Conservation (phyloP, 148 eudicot species). For the Suaeda aralocaspica region DNA sequence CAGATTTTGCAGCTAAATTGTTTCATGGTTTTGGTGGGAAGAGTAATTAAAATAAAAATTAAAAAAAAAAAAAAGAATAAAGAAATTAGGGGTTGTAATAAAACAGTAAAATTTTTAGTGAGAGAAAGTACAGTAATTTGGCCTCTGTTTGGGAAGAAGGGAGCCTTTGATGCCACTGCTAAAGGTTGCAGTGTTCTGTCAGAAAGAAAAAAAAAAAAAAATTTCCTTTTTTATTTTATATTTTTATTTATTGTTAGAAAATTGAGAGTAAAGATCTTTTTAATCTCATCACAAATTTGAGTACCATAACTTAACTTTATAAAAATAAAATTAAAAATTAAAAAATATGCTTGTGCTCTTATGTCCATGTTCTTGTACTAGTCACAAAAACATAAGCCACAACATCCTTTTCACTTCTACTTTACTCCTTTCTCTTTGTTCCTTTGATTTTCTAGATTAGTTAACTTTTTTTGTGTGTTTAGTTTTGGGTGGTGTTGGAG, state of each 20-base stretch:
- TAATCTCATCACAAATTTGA: slow-evolving; percentile 25
- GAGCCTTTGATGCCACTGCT: slow-evolving; percentile 28
- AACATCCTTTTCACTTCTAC: background rate
- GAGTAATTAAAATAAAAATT: no score
- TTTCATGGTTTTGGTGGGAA: slow-evolving; percentile 16
- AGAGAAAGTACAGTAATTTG: background rate
- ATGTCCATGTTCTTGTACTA: slow-evolving; percentile 1
- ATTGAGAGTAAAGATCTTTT: slow-evolving; percentile 30
- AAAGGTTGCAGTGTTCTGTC: slow-evolving; percentile 40
- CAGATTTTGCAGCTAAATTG: slow-evolving; percentile 4
- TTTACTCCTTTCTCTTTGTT: background rate
- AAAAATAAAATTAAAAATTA: no score
- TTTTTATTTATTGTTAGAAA: background rate
- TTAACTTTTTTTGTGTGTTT: no score
- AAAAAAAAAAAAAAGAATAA: no score
- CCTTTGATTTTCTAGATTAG: background rate
- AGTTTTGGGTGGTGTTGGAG: no score
- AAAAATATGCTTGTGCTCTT: background rate
- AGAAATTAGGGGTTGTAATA: slow-evolving; percentile 12
- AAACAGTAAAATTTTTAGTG: slow-evolving; percentile 23
- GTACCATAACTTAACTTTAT: no score
- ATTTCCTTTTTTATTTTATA: background rate
- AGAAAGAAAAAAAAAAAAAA: slow-evolving; percentile 9
- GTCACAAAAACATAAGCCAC: background rate
- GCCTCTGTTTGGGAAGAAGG: background rate